These are phyloP conservation scores for Aphanoascus verrucosus DNA, from an alignment of 2,329 filamentous ascomycete genomes.

Conservation along the genomic window DNA sequence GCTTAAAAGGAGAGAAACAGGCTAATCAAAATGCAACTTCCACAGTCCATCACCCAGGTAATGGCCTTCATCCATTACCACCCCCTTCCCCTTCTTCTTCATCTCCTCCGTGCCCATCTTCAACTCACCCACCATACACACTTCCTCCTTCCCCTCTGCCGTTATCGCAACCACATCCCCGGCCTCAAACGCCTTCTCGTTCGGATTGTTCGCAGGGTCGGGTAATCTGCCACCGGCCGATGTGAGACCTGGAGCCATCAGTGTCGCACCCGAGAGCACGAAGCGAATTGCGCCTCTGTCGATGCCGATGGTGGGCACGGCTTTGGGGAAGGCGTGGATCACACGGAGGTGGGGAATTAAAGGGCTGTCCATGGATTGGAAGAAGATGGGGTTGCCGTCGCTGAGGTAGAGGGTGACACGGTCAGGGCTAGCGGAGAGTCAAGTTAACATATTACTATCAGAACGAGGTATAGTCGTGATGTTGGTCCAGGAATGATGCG, in stretches of 20 bases:
- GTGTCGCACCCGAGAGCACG: conserved; percentile 80
- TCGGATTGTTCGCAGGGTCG: conserved; percentile 31
- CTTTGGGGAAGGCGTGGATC: conserved; percentile 78
- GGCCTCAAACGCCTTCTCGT: conserved; percentile 54
- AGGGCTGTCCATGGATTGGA: conserved; percentile 66
- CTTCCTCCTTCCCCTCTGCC: conserved; percentile 87
- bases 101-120: conserved; percentile 82
- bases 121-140: conserved; percentile 75
- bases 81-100: conserved; percentile 87
- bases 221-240: conserved; percentile 72
- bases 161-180: conserved; percentile 79
- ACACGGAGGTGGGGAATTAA: conserved; percentile 81
- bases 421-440: conserved; percentile 53
- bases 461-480: background rate
- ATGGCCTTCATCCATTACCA: conserved; percentile 87
- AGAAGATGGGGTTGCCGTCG: conserved; percentile 71
- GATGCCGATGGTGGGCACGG: conserved; percentile 75
- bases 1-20: conserved; percentile 2
- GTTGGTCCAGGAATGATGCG: background rate
- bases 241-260: conserved; percentile 93
- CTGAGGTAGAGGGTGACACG: conserved; percentile 81
- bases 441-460: background rate
- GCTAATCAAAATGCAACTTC: conserved; percentile 53
- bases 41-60: conserved; percentile 90
- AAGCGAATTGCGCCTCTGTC: conserved; percentile 95